Conservation (phyloP, 2,329 filamentous ascomycete genomes). For the Alternaria conjuncta region DNA sequence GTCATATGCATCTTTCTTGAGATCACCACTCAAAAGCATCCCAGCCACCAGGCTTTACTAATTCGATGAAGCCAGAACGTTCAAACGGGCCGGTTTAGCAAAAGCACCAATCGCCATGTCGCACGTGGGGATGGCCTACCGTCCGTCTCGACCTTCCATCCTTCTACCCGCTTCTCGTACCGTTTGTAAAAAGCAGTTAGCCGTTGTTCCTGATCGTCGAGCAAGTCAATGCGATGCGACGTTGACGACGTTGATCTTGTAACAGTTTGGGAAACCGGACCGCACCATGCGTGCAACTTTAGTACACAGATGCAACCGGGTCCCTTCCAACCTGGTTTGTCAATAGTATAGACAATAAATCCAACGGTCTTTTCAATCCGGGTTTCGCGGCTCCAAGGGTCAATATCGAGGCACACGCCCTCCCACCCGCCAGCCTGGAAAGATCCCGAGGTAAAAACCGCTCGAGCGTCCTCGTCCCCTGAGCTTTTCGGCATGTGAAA, state of each 20-base stretch:
- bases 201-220: not conserved
- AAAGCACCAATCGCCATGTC: conserved; percentile 10
- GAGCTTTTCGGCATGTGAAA: conserved; percentile 7
- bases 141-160: conserved; percentile 3
- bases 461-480: conserved; percentile 1
- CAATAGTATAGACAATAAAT: conserved; percentile 2
- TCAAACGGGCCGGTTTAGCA: conserved; percentile 4
- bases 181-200: conserved; percentile 3
- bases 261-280: not conserved
- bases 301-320: not conserved
- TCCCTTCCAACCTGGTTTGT: not conserved
- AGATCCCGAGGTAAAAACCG: conserved; percentile 20
- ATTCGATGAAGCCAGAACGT: conserved; percentile 3
- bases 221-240: conserved; percentile 3
- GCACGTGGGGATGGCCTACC: conserved; percentile 5
- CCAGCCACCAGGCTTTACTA: conserved; percentile 7
- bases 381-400: conserved; percentile 6
- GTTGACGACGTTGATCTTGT: conserved; percentile 1
- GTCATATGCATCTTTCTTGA: not conserved
- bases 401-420: conserved; percentile 8
- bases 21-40: conserved; percentile 4
- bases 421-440: conserved; percentile 14
- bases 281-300: not conserved
- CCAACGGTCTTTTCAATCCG: not conserved
- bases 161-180: conserved; percentile 5